Conservation (phyloP, 2,329 filamentous ascomycete genomes). For the Fusarium sp. region DNA sequence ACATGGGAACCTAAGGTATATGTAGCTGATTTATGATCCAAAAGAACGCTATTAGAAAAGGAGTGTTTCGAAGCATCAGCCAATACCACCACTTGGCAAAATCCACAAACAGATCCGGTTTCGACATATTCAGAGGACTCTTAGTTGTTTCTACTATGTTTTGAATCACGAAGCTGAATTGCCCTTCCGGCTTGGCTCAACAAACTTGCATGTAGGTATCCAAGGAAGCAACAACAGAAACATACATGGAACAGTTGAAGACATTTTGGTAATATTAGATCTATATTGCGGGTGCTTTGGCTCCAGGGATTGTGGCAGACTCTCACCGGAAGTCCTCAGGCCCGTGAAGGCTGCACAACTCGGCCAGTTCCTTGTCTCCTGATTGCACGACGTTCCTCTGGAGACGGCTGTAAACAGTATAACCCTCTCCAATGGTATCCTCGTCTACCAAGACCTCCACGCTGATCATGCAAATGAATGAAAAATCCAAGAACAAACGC, state of each 20-base stretch:
- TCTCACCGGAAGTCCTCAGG: neutral
- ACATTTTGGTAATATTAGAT: conserved; percentile 26
- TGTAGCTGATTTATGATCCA: neutral
- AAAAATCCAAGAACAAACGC: neutral
- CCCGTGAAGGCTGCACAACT: neutral
- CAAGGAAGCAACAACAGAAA: neutral
- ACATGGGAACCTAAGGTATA: neutral
- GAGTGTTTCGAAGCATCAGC: conserved; percentile 26
- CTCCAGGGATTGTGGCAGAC: neutral
- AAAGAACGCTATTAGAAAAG: conserved; percentile 4
- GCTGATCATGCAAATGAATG: conserved; percentile 12
- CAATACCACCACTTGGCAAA: conserved; percentile 8
- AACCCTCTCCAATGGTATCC: neutral
- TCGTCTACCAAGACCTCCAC: conserved; percentile 16
- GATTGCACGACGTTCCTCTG: conserved; percentile 6
- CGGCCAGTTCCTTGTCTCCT: conserved; percentile 3
- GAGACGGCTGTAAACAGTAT: conserved; percentile 3
- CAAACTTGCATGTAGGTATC: neutral
- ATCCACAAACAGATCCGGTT: conserved; percentile 7
- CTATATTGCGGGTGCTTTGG: conserved; percentile 7
- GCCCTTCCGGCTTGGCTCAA: conserved; percentile 8
- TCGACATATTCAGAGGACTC: neutral
- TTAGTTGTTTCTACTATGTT: conserved; percentile 11
- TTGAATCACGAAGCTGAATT: neutral
- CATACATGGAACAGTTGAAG: neutral